Conservation (phyloP, 129 eudicot species). For the Smallanthus sonchifolius region DNA sequence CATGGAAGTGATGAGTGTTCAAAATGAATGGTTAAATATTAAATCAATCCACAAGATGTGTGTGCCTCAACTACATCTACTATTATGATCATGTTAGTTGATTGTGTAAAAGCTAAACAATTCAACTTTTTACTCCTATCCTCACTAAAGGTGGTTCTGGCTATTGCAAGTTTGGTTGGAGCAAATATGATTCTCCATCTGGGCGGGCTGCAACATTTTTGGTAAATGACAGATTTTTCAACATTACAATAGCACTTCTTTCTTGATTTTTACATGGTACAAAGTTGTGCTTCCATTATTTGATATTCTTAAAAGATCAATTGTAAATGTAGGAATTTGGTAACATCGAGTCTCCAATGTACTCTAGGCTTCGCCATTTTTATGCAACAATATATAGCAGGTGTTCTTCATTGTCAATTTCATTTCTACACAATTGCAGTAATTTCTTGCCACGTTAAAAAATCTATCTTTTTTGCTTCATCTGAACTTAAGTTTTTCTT, state of each 20-base stretch:
- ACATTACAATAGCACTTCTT: neutral
- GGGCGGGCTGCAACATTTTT: constrained; percentile 84
- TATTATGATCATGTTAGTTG: constrained; percentile 17
- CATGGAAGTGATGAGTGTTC: constrained; percentile 4
- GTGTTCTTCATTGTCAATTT: constrained; percentile 26
- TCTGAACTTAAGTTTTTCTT: neutral
- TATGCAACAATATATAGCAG: constrained; percentile 85
- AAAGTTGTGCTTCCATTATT: neutral
- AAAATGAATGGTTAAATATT: neutral
- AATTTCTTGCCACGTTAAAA: neutral
- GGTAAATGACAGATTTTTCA: constrained; percentile 40
- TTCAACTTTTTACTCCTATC: constrained; percentile 14
- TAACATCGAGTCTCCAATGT: constrained; percentile 86
- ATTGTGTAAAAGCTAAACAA: neutral
- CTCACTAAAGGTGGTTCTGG: constrained; percentile 83
- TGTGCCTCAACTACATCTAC: constrained; percentile 2
- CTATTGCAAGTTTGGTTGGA: constrained; percentile 95
- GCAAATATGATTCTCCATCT: constrained; percentile 80
- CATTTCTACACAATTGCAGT: neutral
- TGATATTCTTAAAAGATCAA: constrained; percentile 2
- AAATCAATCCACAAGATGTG: neutral
- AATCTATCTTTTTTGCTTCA: neutral
- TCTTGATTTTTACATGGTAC: neutral
- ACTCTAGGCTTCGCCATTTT: constrained; percentile 86
- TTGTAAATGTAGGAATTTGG: constrained; percentile 85